A percentile compares a stretch with the other conserved stretches of the same genome.
These are phyloP conservation scores for Lipomyces chichibuensis DNA, from an alignment of 805 yeast species.

Conservation along the genomic window DNA sequence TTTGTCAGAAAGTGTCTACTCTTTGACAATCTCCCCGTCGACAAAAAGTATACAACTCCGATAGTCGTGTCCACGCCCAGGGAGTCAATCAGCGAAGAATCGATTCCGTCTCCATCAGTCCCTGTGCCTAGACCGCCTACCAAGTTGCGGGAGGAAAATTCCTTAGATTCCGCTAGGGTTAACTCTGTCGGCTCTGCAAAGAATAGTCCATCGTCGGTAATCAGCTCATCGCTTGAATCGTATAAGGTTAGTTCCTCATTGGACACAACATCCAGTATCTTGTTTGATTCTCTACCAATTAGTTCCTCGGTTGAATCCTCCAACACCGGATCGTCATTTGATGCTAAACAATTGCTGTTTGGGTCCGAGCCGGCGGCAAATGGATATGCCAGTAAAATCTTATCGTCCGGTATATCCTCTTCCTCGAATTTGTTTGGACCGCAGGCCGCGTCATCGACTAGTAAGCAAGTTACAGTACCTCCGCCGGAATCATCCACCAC, in stretches of 20 bases:
- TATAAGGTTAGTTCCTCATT: background rate
- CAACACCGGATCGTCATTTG: background rate
- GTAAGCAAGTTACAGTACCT: background rate
- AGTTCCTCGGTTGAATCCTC: background rate
- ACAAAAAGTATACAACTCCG: constrained; percentile 13
- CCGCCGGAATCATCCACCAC: constrained; percentile 6
- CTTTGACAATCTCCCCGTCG: constrained; percentile 27
- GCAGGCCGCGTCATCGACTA: background rate
- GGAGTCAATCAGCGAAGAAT: background rate
- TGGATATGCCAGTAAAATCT: background rate
- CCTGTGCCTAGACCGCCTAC: background rate
- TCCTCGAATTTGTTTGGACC: background rate
- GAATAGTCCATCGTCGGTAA: background rate
- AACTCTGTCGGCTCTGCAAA: background rate
- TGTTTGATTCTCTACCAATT: background rate
- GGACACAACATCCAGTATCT: background rate
- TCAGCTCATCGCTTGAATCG: background rate
- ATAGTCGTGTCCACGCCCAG: background rate
- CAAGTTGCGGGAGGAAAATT: background rate
- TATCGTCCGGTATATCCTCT: background rate
- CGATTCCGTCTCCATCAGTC: background rate
- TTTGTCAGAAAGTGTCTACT: constrained; percentile 27
- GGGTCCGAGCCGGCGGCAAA: background rate
- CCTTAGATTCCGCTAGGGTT: background rate
- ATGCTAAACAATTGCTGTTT: background rate